Evolutionary conservation across 768 basidiomycete genomes (phyloP), one percentile per base, ranked within the genome.

Genomic region (Hericium coralloides): DNA sequence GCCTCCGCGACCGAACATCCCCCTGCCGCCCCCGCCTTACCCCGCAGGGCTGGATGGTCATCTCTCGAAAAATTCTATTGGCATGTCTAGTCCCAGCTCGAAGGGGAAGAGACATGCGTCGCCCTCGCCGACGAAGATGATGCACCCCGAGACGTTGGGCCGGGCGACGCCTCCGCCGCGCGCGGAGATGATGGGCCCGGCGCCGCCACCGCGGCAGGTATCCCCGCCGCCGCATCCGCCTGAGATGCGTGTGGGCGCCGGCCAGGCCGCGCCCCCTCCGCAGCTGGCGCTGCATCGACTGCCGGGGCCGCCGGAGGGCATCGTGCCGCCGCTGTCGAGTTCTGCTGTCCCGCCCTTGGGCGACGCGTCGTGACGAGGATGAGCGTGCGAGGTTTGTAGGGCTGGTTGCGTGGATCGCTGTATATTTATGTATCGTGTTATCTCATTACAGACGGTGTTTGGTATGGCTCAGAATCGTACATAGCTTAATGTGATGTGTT

Each of bases 81-180:
- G 17, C 7, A 9, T 12, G 10, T n/a, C 26, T 4, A 54, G 53
- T 23, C 53, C 53, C 14, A 38, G 38, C 9, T 3, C 53, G 39
- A 54, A 54, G 41, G 23, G 15, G 17, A 18, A 23, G 18, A 10
- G n/a, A 2, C 8, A 31, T 18, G 55, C 54, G 49, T 60, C 60
- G 25, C 60, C 60, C 20, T 55, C 55, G 47, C 56, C 53, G 20
- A 53, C 36, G 12, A 52, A 25, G 41, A 49, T 49, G 55, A 36
- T 38, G n/a, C 15, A 26, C 26, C 12, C 52, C 18, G 56, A 55
- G 0, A 56, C 56, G 20, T 41, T 50, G 23, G 57, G 56, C 38
- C 56, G 56, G 5, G 50, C 56, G 45, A 58, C 60, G n/a, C 61
- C 61, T 10, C 23, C 23, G 12, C 22, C 26, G 0, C 23, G 18